Percentiles rank a stretch among this genome's conserved stretches.
These are phyloP conservation scores for Circinella minor DNA, from an alignment of 371 early-diverging fungal species.

Conservation along the genomic window DNA sequence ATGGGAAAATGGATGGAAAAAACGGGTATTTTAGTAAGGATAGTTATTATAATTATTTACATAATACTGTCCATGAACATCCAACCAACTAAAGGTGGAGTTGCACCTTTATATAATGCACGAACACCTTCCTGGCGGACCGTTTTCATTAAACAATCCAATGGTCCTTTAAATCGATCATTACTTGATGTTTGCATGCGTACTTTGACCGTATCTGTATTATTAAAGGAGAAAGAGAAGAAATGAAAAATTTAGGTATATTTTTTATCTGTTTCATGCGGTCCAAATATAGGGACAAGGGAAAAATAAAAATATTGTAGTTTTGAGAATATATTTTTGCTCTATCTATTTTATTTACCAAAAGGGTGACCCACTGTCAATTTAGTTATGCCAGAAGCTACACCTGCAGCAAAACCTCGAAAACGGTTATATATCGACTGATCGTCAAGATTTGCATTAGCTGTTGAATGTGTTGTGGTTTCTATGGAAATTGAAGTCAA, in stretches of 20 bases:
- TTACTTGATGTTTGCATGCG: constrained; percentile 79
- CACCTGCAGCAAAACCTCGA: constrained; percentile 79
- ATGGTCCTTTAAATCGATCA: constrained; percentile 86
- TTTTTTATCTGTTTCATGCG: too few species aligned
- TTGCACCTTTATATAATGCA: constrained; percentile 91
- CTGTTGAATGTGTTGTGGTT: constrained; percentile 15
- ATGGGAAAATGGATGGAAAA: neutral
- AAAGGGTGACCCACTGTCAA: constrained; percentile 84
- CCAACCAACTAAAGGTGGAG: constrained; percentile 94
- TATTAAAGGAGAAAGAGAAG: neutral
- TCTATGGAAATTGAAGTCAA: neutral
- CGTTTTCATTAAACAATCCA: constrained; percentile 81
- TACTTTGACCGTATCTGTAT: constrained; percentile 75
- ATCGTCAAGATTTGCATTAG: constrained; percentile 46
- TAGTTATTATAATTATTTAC: constrained; percentile 36
- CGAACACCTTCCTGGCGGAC: constrained; percentile 78
- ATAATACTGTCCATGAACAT: constrained; percentile 88
- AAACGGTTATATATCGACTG: constrained; percentile 60
- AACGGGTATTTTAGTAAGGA: neutral
- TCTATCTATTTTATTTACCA: constrained; percentile 41
- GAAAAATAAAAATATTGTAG: too few species aligned
- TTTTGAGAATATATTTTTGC: too few species aligned
- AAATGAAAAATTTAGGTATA: too few species aligned
- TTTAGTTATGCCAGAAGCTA: constrained; percentile 83
- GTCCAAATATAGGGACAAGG: too few species aligned